Evolutionary conservation across 208 protist genomes (phyloP).

Genomic region (Wallacemonas sp.): DNA sequence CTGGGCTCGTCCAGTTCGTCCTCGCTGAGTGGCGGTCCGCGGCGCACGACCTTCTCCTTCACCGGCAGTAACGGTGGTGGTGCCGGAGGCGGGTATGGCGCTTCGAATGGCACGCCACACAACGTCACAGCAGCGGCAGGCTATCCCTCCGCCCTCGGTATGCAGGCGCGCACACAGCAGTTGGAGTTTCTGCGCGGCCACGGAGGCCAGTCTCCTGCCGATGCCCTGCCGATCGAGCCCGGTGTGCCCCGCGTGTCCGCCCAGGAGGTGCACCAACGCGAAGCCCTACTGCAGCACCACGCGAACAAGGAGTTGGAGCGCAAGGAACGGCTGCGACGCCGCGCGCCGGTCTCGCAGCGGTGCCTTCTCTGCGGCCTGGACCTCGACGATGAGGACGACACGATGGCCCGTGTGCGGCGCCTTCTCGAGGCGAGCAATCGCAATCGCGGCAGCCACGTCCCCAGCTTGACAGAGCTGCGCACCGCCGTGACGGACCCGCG

Average conservation of each 20-base stretch:
- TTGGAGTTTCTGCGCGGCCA: conserved; percentile 31
- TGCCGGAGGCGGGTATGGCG: background rate
- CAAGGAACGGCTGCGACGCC: conserved; percentile 70
- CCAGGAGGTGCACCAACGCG: conserved; percentile 54
- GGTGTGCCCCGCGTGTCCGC: conserved; percentile 36
- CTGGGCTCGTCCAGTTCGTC: conserved; percentile 45
- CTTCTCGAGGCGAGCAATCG: conserved; percentile 53
- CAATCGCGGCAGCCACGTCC: conserved; percentile 60
- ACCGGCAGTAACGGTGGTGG: conserved; percentile 6
- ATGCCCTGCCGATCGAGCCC: conserved; percentile 34
- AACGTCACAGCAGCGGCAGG: conserved; percentile 28
- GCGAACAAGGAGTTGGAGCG: conserved; percentile 51
- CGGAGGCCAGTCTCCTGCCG: background rate
- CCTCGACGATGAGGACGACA: conserved; percentile 41
- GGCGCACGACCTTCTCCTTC: conserved; percentile 62
- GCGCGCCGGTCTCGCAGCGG: conserved; percentile 47
- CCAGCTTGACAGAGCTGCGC: conserved; percentile 52
- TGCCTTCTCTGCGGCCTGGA: conserved; percentile 82
- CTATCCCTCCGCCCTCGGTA: conserved; percentile 43
- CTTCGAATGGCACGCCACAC: background rate
- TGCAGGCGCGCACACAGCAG: conserved; percentile 42
- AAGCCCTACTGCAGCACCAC: conserved; percentile 62
- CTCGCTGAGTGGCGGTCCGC: conserved; percentile 41
- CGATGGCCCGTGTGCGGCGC: conserved; percentile 49
- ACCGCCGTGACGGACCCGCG: conserved; percentile 55